Conservation (phyloP, 495 filamentous ascomycete genomes). For the Thermothielavioides terrestris region DNA sequence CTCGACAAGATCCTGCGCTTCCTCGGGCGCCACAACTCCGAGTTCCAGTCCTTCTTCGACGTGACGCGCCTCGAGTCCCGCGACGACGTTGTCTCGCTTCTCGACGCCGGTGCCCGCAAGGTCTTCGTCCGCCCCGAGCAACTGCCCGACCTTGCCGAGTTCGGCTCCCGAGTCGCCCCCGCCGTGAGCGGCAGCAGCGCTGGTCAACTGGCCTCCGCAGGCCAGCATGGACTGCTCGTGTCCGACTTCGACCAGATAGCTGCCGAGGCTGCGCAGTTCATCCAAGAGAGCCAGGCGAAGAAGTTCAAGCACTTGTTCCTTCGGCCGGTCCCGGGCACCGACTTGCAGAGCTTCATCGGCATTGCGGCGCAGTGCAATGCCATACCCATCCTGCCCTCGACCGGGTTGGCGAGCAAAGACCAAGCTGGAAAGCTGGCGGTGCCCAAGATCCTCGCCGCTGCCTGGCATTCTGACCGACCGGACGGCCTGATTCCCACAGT, state of each 20-base stretch:
- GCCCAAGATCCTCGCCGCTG: slow-evolving; percentile 57
- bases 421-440: slow-evolving; percentile 53
- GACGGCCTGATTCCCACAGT: slow-evolving; percentile 82
- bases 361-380: slow-evolving; percentile 49
- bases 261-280: slow-evolving; percentile 33
- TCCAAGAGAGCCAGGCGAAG: slow-evolving; percentile 37
- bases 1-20: slow-evolving; percentile 56
- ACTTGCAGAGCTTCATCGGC: slow-evolving; percentile 44
- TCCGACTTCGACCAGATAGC: slow-evolving; percentile 36
- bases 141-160: slow-evolving; percentile 36
- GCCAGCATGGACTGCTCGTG: slow-evolving; percentile 36
- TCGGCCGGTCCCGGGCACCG: slow-evolving; percentile 34
- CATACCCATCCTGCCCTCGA: slow-evolving; percentile 70
- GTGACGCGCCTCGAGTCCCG: slow-evolving; percentile 57
- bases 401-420: slow-evolving; percentile 54
- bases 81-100: slow-evolving; percentile 66
- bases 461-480: slow-evolving; percentile 67
- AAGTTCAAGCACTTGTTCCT: slow-evolving; percentile 41
- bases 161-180: slow-evolving; percentile 36
- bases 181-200: slow-evolving; percentile 26
- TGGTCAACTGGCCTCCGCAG: slow-evolving; percentile 22
- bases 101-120: slow-evolving; percentile 80
- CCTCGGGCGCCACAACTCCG: slow-evolving; percentile 56
- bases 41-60: slow-evolving; percentile 66
- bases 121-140: slow-evolving; percentile 71